Percentiles rank a stretch among this genome's conserved stretches.
phyloP scores from a whole-genome alignment of 2,329 filamentous ascomycete species.

The Neoscytalidium dimidiatum region DNA sequence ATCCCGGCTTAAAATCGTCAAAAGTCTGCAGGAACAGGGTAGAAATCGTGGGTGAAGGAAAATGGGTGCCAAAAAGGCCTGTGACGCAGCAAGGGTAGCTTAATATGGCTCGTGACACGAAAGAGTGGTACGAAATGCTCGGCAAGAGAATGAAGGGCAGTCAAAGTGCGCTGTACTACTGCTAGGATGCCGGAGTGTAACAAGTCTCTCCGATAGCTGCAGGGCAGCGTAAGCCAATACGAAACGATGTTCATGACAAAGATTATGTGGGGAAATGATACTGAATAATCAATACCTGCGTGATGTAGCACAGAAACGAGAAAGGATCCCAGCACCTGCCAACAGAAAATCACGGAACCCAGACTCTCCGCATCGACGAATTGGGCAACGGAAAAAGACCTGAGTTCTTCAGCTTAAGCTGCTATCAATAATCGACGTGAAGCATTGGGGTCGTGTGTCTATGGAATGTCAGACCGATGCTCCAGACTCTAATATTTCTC shows the following conservation, averaged over 20 bases:
- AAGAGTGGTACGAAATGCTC: neutral
- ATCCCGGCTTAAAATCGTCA: neutral
- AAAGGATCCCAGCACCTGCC: neutral
- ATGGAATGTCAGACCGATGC: no score
- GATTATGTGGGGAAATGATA: neutral
- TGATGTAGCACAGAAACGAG: neutral
- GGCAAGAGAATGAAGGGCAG: neutral
- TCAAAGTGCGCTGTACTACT: neutral
- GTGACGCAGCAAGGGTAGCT: neutral
- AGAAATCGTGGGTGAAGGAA: neutral
- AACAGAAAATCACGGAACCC: neutral
- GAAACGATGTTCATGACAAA: neutral
- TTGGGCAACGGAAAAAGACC: neutral
- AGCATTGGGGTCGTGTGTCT: no score
- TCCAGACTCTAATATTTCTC: no score
- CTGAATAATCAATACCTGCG: neutral
- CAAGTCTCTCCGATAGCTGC: neutral
- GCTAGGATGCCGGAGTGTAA: neutral
- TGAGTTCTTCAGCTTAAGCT: neutral
- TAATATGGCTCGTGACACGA: neutral
- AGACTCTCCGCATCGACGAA: neutral
- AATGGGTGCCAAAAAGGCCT: neutral
- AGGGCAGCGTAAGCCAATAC: neutral
- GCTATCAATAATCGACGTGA: neutral
- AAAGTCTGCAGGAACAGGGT: constrained; percentile 18